phyloP scores from a whole-genome alignment of 768 basidiomycete species.

The Hericium rajendrae region DNA sequence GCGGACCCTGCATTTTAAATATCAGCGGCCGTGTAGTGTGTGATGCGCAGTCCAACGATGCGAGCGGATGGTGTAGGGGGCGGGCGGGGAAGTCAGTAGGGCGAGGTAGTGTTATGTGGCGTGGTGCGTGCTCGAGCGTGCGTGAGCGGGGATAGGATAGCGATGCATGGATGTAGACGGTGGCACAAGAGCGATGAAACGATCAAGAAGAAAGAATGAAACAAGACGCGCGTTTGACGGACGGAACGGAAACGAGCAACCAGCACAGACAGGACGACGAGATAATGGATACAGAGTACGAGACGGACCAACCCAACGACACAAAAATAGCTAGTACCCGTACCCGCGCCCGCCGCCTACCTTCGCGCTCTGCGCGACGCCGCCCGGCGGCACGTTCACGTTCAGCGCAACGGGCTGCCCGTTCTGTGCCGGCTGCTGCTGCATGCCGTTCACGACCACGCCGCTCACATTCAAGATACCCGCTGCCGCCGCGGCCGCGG shows the following conservation, averaged over 20 bases:
- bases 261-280: too few species aligned
- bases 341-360: conserved; percentile 10
- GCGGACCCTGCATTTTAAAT: too few species aligned
- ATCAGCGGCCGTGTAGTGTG: background rate
- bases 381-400: conserved; percentile 8
- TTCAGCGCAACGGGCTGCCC: conserved; percentile 12
- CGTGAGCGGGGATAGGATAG: background rate
- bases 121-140: background rate
- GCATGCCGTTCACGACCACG: background rate
- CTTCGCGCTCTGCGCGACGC: conserved; percentile 1
- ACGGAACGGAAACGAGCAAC: background rate
- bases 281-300: background rate
- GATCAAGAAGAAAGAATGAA: background rate
- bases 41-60: background rate
- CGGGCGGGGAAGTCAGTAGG: background rate
- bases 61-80: background rate
- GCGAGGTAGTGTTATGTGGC: background rate
- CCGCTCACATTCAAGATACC: background rate
- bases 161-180: background rate
- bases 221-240: background rate
- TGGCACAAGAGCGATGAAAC: background rate
- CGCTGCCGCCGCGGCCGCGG: conserved; percentile 24
- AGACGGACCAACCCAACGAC: background rate
- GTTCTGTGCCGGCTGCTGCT: conserved; percentile 1
- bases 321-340: conserved; percentile 7